Conservation (phyloP, 2,329 filamentous ascomycete species). For the Fusarium succisae region DNA sequence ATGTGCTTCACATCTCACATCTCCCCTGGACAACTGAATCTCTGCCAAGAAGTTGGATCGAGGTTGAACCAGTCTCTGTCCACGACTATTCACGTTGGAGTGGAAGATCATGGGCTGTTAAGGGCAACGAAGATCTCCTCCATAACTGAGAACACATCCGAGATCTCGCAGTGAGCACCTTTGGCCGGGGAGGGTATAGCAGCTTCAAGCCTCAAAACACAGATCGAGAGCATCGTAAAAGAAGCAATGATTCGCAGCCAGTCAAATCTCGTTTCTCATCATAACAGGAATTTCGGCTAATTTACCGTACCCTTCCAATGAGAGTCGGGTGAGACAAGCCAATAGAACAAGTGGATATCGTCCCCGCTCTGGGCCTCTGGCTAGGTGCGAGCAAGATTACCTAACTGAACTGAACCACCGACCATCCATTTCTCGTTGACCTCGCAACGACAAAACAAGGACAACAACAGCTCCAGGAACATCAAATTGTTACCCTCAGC, state of each 20-base stretch:
- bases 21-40: constrained; percentile 29
- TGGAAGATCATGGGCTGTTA: constrained; percentile 14
- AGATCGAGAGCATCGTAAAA: constrained; percentile 31
- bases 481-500: constrained; percentile 42
- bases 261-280: constrained; percentile 22
- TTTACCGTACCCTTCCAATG: constrained; percentile 25
- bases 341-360: constrained; percentile 20
- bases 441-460: constrained; percentile 56
- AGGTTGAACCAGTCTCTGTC: constrained; percentile 4
- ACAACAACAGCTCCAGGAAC: constrained; percentile 50
- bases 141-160: constrained; percentile 15
- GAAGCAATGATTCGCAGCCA: constrained; percentile 14
- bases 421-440: constrained; percentile 50
- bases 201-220: constrained; percentile 29
- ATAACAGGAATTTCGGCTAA: constrained; percentile 41
- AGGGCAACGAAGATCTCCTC: constrained; percentile 24
- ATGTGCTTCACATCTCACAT: constrained; percentile 22
- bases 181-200: constrained; percentile 22
- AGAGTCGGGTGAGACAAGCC: constrained; percentile 17
- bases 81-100: constrained; percentile 7
- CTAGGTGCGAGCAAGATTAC: constrained; percentile 15
- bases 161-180: constrained; percentile 1
- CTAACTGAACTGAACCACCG: constrained; percentile 24
- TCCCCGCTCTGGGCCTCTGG: not conserved
- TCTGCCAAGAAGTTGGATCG: not conserved